phyloP scores from a whole-genome alignment of 164 flowering plant genomes.

The Aristolochia fimbriata region DNA sequence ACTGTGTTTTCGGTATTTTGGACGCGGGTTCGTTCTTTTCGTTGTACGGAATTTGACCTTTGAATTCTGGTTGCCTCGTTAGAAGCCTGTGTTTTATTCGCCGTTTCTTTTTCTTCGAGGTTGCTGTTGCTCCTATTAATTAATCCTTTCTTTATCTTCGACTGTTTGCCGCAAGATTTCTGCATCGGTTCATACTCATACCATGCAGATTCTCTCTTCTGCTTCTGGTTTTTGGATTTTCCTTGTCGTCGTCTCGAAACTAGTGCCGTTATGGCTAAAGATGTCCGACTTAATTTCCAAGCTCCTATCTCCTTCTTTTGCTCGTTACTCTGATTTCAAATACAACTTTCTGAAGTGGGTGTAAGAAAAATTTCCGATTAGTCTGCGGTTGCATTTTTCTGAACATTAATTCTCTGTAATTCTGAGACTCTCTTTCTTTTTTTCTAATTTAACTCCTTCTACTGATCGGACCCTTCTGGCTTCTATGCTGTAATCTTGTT shows the following conservation, averaged over 20 bases:
- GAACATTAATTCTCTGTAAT: neutral
- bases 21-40: neutral
- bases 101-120: neutral
- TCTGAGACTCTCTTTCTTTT: neutral
- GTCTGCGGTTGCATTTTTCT: neutral
- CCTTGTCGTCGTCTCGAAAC: neutral
- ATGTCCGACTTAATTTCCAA: too few species aligned
- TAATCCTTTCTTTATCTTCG: neutral
- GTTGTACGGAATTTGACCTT: neutral
- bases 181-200: neutral
- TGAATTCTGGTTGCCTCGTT: neutral
- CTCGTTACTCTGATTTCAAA: neutral
- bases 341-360: neutral
- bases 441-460: neutral
- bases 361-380: neutral
- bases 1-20: neutral
- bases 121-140: neutral
- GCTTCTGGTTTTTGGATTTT: neutral
- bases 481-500: neutral
- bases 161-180: neutral
- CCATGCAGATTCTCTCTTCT: neutral
- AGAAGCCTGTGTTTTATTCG: neutral
- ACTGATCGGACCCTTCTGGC: neutral
- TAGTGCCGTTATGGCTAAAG: too few species aligned
- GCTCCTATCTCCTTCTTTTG: neutral